phyloP scores from a whole-genome alignment of 495 filamentous ascomycete genomes.

The Chaetomidium leptoderma region DNA sequence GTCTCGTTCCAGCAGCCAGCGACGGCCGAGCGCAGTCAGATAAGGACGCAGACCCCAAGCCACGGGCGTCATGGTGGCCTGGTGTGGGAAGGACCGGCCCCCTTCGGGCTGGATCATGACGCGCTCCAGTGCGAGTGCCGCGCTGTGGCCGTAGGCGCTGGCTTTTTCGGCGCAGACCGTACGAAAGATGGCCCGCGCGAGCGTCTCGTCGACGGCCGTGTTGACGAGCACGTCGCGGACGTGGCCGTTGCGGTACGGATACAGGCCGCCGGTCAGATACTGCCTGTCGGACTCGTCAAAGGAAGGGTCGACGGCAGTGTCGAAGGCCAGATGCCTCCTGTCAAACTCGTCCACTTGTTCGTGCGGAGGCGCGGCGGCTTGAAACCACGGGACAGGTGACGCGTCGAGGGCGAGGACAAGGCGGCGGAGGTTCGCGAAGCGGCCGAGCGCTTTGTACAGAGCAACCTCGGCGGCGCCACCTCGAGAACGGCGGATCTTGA shows the following conservation, averaged over 20 bases:
- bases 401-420: neutral
- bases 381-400: neutral
- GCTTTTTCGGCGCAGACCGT: neutral
- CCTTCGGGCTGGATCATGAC: neutral
- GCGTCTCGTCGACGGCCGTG: constrained; percentile 2
- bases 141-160: neutral
- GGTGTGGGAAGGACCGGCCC: neutral
- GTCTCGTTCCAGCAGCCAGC: constrained; percentile 2
- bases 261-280: neutral
- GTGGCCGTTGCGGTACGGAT: neutral
- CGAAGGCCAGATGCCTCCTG: no score
- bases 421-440: neutral
- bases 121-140: neutral
- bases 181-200: neutral
- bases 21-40: neutral
- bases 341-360: neutral
- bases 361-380: neutral
- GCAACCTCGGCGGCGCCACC: neutral
- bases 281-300: constrained; percentile 1
- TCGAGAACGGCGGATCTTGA: neutral
- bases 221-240: neutral
- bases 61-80: neutral
- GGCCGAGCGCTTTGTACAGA: neutral
- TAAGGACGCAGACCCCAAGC: neutral
- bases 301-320: neutral